Conservation (phyloP, 139 green algal genomes). For the Chlorella sp. region DNA sequence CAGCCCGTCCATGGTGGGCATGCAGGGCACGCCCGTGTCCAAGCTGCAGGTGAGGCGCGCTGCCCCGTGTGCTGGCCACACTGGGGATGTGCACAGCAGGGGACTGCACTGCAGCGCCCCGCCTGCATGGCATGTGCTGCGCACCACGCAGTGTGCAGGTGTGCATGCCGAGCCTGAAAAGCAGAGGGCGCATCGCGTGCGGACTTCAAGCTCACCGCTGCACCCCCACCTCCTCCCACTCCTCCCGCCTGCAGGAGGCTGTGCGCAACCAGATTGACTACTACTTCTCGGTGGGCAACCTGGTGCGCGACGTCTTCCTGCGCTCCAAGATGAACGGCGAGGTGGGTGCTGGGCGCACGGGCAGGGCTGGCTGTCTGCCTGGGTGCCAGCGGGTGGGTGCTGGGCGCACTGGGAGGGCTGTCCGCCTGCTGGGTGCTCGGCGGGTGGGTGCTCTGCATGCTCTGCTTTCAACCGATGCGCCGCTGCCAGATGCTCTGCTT, state of each 20-base stretch:
- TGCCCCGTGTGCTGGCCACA: no score
- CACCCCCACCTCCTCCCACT: not conserved
- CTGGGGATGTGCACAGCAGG: no score
- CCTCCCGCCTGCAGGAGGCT: constrained; percentile 36
- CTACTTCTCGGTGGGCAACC: constrained; percentile 96
- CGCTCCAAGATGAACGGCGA: constrained; percentile 92
- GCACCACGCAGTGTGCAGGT: no score
- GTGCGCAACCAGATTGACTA: constrained; percentile 94
- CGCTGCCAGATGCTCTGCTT: no score
- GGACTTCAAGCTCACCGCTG: not conserved
- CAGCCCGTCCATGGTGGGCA: constrained; percentile 24
- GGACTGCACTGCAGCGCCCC: no score
- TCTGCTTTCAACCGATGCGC: no score
- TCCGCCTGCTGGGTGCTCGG: not conserved
- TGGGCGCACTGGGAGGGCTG: not conserved
- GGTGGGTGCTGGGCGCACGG: not conserved
- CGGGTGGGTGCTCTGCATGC: no score
- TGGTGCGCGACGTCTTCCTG: constrained; percentile 95
- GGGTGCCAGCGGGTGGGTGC: not conserved
- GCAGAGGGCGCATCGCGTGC: no score
- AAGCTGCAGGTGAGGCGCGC: constrained; percentile 42
- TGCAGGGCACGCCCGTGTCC: constrained; percentile 36
- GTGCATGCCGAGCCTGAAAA: no score
- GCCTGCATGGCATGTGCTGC: no score
- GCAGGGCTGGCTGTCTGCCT: not conserved